Evolutionary conservation across 495 filamentous ascomycete genomes (phyloP), one percentile per base, ranked within the genome.

Genomic region (Rhypophila decipiens): DNA sequence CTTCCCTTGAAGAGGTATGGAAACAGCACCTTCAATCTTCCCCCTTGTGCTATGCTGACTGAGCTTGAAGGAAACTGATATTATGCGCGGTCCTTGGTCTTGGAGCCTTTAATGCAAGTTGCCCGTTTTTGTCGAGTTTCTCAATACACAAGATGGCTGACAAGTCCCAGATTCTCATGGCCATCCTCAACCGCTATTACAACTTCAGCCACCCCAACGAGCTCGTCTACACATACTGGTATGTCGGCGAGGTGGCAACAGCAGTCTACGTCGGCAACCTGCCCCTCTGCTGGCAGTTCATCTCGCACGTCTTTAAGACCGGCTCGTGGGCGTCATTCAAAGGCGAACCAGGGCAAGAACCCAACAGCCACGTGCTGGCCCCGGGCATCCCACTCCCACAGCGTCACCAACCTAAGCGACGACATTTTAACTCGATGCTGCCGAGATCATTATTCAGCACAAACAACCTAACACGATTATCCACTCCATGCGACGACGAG

Each of bases 161-260:
- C 66, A 24, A 73, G 75, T 42, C 13, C 27, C 63, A 75, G 46
- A 66, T 74, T 38, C 54, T 72, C 37, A 64, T 67, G 9, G 70
- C 70, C 20, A 55, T 70, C 21, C 52, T 75, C 8, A 75, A 65
- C 46, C 75, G 75, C 53, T 56, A 63, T 49, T 75, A 65, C 60
- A 72, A 68, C 57, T 64, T 76, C 31, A 51, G 52, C 15, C 56
- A 68, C 44, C 59, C 67, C 34, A 65, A 57, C 50, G 68, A 67
- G 20, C 61, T 67, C 2, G 51, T 52, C n/a, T 78, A 75, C 54
- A 69, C 72, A 55, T 55, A 71, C 5, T 78, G 73, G 72, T 75
- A 78, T 52, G 61, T 68, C 23, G 70, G 71, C 15, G 74, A 78
- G 52, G 64, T 70, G 1, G 61, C 63, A 1, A 64, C 69, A 2